Evolutionary conservation across 2,329 filamentous ascomycete species (phyloP).

Genomic region (Diaporthe vaccinii): DNA sequence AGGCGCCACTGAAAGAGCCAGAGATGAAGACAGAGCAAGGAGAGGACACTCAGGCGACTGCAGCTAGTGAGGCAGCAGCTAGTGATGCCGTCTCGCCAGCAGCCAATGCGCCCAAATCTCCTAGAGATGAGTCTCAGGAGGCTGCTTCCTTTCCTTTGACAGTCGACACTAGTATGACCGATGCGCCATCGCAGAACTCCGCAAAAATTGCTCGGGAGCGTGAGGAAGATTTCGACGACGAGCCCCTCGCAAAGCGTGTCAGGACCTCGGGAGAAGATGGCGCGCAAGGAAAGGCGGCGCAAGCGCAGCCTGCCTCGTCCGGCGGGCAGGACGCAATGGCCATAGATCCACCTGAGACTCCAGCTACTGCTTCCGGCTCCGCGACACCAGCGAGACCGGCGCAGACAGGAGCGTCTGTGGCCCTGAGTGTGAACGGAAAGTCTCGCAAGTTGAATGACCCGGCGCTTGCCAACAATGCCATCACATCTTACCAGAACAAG

Average conservation of each 20-base stretch:
- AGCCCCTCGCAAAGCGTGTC: constrained; percentile 84
- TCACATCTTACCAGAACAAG: constrained; percentile 72
- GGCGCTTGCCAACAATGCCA: constrained; percentile 59
- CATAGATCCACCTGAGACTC: constrained; percentile 46
- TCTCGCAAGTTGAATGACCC: constrained; percentile 58
- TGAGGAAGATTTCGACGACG: constrained; percentile 77
- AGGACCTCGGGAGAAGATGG: constrained; percentile 64
- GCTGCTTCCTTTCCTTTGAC: constrained; percentile 47
- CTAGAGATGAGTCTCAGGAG: constrained; percentile 53
- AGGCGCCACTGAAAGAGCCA: constrained; percentile 3
- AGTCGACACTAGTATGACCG: constrained; percentile 58
- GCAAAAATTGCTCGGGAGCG: constrained; percentile 80
- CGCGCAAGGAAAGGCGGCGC: constrained; percentile 58
- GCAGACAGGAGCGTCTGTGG: constrained; percentile 47
- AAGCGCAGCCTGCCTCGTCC: constrained; percentile 54
- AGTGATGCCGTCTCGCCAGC: constrained; percentile 54
- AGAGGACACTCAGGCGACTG: constrained; percentile 45
- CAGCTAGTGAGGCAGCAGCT: constrained; percentile 46
- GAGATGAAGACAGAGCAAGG: constrained; percentile 22
- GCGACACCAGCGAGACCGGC: constrained; percentile 46
- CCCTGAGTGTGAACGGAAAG: constrained; percentile 47
- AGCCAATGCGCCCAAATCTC: constrained; percentile 55
- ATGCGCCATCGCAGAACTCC: constrained; percentile 54
- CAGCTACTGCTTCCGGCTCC: constrained; percentile 47
- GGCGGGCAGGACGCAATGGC: constrained; percentile 48